Base-by-base conservation (phyloP, 1,284 basidiomycete genomes). In the Mycena sp. region DNA sequence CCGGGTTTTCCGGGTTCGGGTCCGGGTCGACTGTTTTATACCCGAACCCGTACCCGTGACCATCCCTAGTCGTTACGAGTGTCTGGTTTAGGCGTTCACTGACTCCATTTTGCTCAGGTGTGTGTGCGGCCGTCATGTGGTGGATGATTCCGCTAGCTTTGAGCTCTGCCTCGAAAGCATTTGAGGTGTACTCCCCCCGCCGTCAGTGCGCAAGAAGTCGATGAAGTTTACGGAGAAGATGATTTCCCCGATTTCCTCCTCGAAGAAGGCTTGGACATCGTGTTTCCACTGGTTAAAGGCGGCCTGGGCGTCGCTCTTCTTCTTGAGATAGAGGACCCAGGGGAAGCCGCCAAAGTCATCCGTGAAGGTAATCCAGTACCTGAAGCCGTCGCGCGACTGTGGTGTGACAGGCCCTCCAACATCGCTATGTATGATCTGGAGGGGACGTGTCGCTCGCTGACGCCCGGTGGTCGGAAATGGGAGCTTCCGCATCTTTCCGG, bases 341-440 rank as follows among this genome's bases (percentile, higher is more conserved):
- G 69, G 63, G 26, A 69, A 70, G 0, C 69, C 51, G 19, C 58
- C 63, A 53, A 62, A 64, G 50, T 79, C 72, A 51, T 79, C 73
- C 2, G 73, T 68, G 40, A 79, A 76, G 1, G 72, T 63, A 11
- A 77, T 68, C 65, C 73, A 76, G 58, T 76, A 79, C 0, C 63
- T 37, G 25, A 63, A 52, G 0, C 76, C 73, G 14, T 58, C 28
- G 12, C 40, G 19, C 16, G 68, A 53, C 12, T 43, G 28, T 4
- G 67, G 68, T 19, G 64, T 67, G 25, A 76, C 67, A 5, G 70
- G 77, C 19, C 76, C 76, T 37, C 71, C 69, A 10, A 79, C 56
- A 46, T 80, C 76, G 0, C 71, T 69, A 46, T 76, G 75, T 4
- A 79, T 60, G 7, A 76, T 54, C 28, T 78, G 63, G 2, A 76